Evolutionary conservation across 1,284 basidiomycete species (phyloP), one percentile per base, ranked within the genome.

Genomic region (Phylloboletellus chloephorus): DNA sequence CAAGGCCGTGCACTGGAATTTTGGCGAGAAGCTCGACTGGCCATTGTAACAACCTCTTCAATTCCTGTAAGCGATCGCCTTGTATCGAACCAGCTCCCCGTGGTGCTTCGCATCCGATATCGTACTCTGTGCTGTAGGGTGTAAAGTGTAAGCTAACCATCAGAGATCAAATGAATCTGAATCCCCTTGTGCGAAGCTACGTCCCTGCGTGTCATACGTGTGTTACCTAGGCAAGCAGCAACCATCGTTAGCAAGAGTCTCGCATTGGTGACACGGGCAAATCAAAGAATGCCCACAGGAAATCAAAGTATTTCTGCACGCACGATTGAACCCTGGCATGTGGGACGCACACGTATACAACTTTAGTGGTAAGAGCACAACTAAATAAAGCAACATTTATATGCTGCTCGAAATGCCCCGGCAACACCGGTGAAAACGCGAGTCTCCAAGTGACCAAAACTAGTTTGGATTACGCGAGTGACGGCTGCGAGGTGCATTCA

Each of bases 1-100:
- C 58, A 94, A 94, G 68, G 82, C 84, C 15, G 72, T 92, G 11
- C 88, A 91, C 55, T 89, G 86, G 79, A 91, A 92, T 63, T 87
- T 82, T 50, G 85, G 85, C 10, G 87, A 89, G 65, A 77, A 78
- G 54, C 61, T 85, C 24, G 79, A 79, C 30, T 89, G 86, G 85
- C 87, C 88, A 5, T 64, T 88, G 54, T 88, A 65, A 71, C 33
- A 25, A 25, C 15, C 1, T 13, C 11, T 22, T 29, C 13, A 23
- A 19, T n/a, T n/a, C n/a, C n/a, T n/a, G n/a, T 17, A 28, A 25
- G 3, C 19, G 13, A n/a, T 12, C 30, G 15, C n/a, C 12, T 10
- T 33, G 22, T 0, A 32, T 34, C 21, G 29, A 47, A 36, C 19
- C 17, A 26, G 11, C 24, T 23, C 39, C 39, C 19, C 11, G 31